Conservation (phyloP, 805 yeast species). For the Yarrowia porcina region DNA sequence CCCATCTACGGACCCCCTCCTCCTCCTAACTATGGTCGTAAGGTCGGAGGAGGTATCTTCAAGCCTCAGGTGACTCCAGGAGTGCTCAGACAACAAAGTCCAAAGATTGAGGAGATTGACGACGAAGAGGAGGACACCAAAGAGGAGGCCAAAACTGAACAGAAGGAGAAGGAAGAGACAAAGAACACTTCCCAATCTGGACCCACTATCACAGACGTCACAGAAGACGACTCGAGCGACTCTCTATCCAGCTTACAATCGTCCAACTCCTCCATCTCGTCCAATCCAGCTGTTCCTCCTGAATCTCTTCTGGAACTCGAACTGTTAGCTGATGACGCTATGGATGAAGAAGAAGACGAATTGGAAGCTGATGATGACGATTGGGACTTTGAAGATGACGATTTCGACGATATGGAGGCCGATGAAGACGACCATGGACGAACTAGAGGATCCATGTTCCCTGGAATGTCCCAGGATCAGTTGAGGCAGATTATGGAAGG, state of each 20-base stretch:
- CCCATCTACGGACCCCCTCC: slow-evolving; percentile 6
- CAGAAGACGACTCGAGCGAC: not conserved
- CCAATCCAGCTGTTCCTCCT: slow-evolving; percentile 7
- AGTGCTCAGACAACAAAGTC: not conserved
- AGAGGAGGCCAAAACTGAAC: not conserved
- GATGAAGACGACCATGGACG: slow-evolving; percentile 25
- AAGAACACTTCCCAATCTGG: not conserved
- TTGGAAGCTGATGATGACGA: slow-evolving; percentile 3
- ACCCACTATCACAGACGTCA: not conserved
- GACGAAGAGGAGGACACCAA: not conserved
- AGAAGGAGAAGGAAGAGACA: not conserved
- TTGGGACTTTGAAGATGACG: slow-evolving; percentile 22
- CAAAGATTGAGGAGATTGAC: not conserved
- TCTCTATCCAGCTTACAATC: slow-evolving; percentile 1
- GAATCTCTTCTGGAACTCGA: slow-evolving; percentile 10
- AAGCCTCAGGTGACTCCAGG: not conserved
- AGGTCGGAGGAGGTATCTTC: slow-evolving; percentile 1
- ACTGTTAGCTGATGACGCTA: slow-evolving; percentile 7
- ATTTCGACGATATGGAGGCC: not conserved
- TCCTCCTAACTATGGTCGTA: not conserved
- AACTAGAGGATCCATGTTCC: slow-evolving; percentile 20
- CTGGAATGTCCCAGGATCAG: not conserved
- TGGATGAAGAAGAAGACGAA: slow-evolving; percentile 19
- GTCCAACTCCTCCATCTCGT: slow-evolving; percentile 4
- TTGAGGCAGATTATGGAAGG: slow-evolving; percentile 5